Percentiles rank a stretch among this genome's conserved stretches.
Evolutionary conservation across 495 filamentous ascomycete species (phyloP).

Genomic region (Hyaloscypha hepaticicola): DNA sequence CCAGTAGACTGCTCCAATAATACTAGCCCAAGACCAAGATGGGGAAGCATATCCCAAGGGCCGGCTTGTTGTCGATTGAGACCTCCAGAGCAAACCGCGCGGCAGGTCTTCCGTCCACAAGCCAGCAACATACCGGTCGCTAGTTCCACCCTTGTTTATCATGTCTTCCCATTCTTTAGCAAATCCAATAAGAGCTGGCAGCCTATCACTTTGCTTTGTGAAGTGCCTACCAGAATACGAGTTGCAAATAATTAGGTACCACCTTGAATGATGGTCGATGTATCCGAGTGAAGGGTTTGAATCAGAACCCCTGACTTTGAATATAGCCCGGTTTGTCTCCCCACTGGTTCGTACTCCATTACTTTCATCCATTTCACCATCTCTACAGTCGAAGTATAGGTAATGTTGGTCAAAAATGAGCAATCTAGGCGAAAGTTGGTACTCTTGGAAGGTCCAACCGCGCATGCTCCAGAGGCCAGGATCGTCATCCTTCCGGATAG

Average conservation of each 20-base stretch:
- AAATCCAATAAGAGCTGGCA: slow-evolving; percentile 4
- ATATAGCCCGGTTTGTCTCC: not conserved
- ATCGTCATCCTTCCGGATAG: slow-evolving; percentile 3
- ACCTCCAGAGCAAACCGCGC: not conserved
- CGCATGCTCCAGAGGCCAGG: slow-evolving; percentile 4
- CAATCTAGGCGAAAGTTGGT: slow-evolving; percentile 1
- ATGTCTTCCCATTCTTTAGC: slow-evolving; percentile 5
- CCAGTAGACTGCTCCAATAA: slow-evolving; percentile 7
- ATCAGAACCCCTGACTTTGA: slow-evolving; percentile 3
- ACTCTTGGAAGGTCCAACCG: slow-evolving; percentile 5
- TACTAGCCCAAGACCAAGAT: slow-evolving; percentile 9
- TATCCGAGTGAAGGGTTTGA: slow-evolving; percentile 5
- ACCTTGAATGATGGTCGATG: not conserved
- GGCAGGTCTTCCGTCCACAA: not conserved
- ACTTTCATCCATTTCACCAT: not conserved
- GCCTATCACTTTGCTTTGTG: slow-evolving; percentile 3
- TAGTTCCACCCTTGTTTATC: not conserved
- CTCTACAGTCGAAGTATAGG: slow-evolving; percentile 2
- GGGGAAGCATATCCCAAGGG: not conserved
- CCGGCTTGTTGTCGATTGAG: not conserved
- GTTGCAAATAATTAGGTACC: not conserved
- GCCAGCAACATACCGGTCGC: slow-evolving; percentile 1
- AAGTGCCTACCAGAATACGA: not conserved
- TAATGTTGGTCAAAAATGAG: not conserved
- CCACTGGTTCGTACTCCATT: not conserved